These are phyloP conservation scores for Juncus inflexus DNA, from an alignment of 176 grass and related monocot species.

Conservation along the genomic window DNA sequence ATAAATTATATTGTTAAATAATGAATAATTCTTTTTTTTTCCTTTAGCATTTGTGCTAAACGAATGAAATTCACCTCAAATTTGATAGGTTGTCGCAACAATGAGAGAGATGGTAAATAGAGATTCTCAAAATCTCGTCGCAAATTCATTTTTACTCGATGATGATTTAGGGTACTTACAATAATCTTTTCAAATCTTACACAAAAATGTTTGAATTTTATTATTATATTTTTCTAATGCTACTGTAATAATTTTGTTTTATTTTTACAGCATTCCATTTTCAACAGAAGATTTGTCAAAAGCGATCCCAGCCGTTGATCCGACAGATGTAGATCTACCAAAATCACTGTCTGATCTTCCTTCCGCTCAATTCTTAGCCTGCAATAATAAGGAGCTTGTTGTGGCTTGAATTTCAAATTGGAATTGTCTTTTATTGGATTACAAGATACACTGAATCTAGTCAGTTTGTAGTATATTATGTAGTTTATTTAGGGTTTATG, in stretches of 20 bases:
- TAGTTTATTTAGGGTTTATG: no score
- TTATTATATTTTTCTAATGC: slow-evolving; percentile 27
- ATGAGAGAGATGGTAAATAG: slow-evolving; percentile 93
- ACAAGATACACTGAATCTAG: no score
- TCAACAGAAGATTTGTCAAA: slow-evolving; percentile 92
- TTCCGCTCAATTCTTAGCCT: slow-evolving; percentile 53
- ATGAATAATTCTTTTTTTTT: slow-evolving; percentile 7
- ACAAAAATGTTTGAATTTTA: background rate
- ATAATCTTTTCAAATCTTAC: background rate
- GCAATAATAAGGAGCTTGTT: slow-evolving; percentile 35
- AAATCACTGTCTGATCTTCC: slow-evolving; percentile 47
- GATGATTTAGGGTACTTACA: slow-evolving; percentile 65
- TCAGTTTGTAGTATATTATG: no score
- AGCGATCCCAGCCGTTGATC: slow-evolving; percentile 72
- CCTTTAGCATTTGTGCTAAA: slow-evolving; percentile 18
- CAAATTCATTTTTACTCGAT: slow-evolving; percentile 97
- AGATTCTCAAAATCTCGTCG: slow-evolving; percentile 70
- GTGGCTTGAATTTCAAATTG: slow-evolving; percentile 14
- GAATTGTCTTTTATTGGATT: background rate
- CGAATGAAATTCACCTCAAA: background rate
- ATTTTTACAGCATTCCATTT: slow-evolving; percentile 79
- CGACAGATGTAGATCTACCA: slow-evolving; percentile 57
- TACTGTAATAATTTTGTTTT: slow-evolving; percentile 5
- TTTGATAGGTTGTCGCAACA: slow-evolving; percentile 65
- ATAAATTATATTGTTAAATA: background rate